phyloP scores from a whole-genome alignment of 1,139 yeast species.

The Nadsonia commutata region DNA sequence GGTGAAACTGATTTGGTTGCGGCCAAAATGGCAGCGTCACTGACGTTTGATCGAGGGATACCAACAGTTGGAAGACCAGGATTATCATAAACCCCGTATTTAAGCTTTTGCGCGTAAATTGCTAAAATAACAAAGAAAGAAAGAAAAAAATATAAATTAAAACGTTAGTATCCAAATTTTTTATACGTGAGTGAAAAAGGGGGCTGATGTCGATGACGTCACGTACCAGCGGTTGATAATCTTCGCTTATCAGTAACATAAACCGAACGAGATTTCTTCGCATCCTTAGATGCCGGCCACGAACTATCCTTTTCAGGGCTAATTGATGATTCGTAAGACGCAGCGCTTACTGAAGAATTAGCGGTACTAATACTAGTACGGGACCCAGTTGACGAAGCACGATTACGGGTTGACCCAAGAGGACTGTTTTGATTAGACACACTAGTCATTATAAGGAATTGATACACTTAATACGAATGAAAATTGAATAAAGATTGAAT shows the following conservation, averaged over 20 bases:
- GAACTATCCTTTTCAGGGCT: too few species aligned
- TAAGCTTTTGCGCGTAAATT: constrained; percentile 59
- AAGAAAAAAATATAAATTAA: not conserved
- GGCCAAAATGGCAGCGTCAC: constrained; percentile 26
- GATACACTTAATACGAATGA: too few species aligned
- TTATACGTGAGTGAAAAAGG: not conserved
- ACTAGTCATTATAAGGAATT: too few species aligned
- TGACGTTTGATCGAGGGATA: constrained; percentile 29
- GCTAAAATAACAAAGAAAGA: constrained; percentile 24
- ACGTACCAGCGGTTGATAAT: not conserved
- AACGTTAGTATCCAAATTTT: too few species aligned
- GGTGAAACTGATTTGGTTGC: constrained; percentile 20
- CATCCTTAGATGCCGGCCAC: too few species aligned
- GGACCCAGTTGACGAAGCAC: not conserved
- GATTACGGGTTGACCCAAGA: not conserved
- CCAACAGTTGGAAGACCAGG: constrained; percentile 64
- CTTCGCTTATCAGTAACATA: not conserved
- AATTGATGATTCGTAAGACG: not conserved
- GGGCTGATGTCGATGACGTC: not conserved
- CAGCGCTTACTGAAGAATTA: not conserved
- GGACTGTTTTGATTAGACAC: too few species aligned
- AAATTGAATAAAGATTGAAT: too few species aligned
- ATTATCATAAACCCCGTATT: constrained; percentile 55
- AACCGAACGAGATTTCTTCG: too few species aligned
- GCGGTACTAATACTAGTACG: not conserved